Evolutionary conservation across 352 stramenopile genomes (phyloP).

Genomic region (Pythium dissotocum): DNA sequence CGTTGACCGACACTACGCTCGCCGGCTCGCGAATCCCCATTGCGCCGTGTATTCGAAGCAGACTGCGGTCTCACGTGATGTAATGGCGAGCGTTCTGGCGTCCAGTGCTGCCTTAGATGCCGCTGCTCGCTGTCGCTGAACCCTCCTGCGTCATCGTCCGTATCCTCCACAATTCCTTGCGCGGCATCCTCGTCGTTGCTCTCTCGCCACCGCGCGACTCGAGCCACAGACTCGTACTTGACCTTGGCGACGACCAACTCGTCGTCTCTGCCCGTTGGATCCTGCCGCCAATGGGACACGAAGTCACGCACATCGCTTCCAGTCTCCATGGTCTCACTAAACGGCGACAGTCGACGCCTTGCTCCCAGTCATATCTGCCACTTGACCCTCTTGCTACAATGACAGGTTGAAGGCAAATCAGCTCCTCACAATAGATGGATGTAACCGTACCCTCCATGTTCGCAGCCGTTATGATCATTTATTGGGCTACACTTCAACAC

Average conservation of each 20-base stretch:
- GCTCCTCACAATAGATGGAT: slow-evolving; percentile 8
- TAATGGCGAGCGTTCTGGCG: background rate
- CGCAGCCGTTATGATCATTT: slow-evolving; percentile 8
- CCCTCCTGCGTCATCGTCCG: background rate
- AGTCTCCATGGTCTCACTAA: background rate
- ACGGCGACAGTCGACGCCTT: too few species aligned
- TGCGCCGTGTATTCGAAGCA: background rate
- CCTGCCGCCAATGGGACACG: slow-evolving; percentile 22
- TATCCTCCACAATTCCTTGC: slow-evolving; percentile 1
- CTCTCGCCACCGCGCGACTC: slow-evolving; percentile 18
- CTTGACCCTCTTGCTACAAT: background rate
- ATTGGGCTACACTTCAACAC: slow-evolving; percentile 49
- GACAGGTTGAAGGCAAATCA: background rate
- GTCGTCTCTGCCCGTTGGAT: slow-evolving; percentile 20
- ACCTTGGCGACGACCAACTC: slow-evolving; percentile 10
- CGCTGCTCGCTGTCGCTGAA: slow-evolving; percentile 16
- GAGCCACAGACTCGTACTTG: slow-evolving; percentile 6
- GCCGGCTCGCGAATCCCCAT: background rate
- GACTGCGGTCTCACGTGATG: background rate
- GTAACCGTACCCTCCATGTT: slow-evolving; percentile 6
- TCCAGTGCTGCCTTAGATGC: background rate
- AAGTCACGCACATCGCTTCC: slow-evolving; percentile 14
- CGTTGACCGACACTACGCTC: background rate
- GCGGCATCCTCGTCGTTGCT: background rate
- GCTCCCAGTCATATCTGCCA: background rate